Base-by-base conservation (phyloP, 805 yeast species). In the Saturnispora besseyi region DNA sequence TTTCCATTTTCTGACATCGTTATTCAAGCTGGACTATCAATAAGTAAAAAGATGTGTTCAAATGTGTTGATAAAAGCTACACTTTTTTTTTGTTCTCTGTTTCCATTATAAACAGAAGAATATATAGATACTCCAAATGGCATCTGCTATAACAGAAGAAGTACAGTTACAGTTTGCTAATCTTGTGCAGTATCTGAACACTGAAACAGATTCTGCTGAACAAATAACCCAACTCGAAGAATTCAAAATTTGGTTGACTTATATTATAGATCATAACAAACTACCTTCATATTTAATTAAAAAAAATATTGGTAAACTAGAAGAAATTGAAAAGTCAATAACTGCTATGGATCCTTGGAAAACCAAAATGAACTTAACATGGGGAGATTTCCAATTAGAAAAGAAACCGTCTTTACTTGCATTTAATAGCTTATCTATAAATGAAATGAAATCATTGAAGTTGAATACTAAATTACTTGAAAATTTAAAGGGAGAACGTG, bases 231-330 rank as follows among this genome's bases (percentile, higher is more conserved):
- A 36, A 36, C 15, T 45, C 2, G 5, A 15, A 12, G 21, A 48
- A 3, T 49, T 60, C 15, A 52, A 57, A 43, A 44, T 51, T 5
- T 59, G 60, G 61, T 33, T 61, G 4, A 30, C 55, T 10, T 46
- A 48, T 4, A 30, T 47, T n/a, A 34, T 49, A 18, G 44, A 49
- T n/a, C 43, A 33, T 8, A 54, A 46, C 13, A 44, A 43, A n/a
- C 49, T 62, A 2, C 61, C 68, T 1, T 18, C 53, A 15, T 65
- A 55, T 48, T 62, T 63, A 30, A 52, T 61, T 43, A 63, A 58
- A 44, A 50, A 43, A 7, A 58, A 57, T 32, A 45, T 60, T 4
- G 45, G 33, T 6, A 11, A 53, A 3, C 51, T 64, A 13, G 59
- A 61, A 40, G 13, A 43, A 21, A 49, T 62, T 41, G 53, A 45